Conservation (phyloP, 208 protist genomes). For the Leishmania amazonensis region DNA sequence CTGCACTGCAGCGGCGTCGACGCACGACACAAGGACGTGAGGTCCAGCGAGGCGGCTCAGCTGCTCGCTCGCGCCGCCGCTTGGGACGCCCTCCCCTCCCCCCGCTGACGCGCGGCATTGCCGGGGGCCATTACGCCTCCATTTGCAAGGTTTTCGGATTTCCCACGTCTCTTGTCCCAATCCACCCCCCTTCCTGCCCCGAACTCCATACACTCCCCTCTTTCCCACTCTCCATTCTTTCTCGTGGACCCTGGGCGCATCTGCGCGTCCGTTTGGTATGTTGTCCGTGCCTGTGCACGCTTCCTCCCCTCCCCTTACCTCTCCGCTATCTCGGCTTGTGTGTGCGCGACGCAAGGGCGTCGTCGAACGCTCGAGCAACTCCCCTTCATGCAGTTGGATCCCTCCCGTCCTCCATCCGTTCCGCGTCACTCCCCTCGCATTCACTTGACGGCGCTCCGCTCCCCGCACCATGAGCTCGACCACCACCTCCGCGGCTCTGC, state of each 20-base stretch:
- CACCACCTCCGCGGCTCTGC: slow-evolving; percentile 13
- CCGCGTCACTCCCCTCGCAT: not conserved
- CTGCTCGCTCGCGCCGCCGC: not conserved
- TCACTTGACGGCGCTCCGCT: not conserved
- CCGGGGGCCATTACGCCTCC: not conserved
- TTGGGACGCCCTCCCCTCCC: not conserved
- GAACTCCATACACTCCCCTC: too few relatives aligned
- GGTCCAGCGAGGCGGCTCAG: not conserved
- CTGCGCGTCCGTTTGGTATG: not conserved
- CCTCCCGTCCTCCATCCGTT: not conserved
- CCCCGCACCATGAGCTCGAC: slow-evolving; percentile 15
- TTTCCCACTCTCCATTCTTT: not conserved
- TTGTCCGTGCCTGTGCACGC: not conserved
- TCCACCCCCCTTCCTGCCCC: not conserved
- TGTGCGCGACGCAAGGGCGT: not conserved
- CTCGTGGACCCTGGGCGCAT: not conserved
- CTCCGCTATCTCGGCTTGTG: not conserved
- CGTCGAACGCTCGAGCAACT: not conserved
- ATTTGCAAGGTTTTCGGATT: not conserved
- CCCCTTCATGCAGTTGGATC: not conserved
- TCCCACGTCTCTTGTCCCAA: not conserved
- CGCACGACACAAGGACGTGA: not conserved
- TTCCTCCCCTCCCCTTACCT: too few relatives aligned
- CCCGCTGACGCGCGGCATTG: too few relatives aligned
- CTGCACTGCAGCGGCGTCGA: not conserved